Conservation (phyloP, 441 rosid species). For the Breynia disticha region DNA sequence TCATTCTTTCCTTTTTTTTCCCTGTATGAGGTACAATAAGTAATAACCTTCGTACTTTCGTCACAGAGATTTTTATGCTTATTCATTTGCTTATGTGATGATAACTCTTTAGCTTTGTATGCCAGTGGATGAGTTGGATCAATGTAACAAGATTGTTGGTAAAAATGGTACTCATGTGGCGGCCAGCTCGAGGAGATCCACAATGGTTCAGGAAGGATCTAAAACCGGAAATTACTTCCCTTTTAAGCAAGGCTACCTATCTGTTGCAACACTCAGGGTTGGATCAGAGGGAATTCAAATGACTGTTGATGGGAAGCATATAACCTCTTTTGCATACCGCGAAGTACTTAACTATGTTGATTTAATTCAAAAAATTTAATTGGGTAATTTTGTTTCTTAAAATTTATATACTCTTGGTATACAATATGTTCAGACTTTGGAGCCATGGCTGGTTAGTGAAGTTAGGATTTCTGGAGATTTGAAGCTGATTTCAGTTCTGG, state of each 20-base stretch:
- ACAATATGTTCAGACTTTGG: conserved; percentile 34
- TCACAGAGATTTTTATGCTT: not conserved
- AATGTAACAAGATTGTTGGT: conserved; percentile 80
- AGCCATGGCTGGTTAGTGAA: conserved; percentile 56
- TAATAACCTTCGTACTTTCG: too few relatives aligned
- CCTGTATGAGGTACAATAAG: too few relatives aligned
- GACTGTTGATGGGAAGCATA: conserved; percentile 82
- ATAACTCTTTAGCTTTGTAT: conserved; percentile 16
- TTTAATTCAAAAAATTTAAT: conserved; percentile 10
- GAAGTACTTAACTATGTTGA: conserved; percentile 23
- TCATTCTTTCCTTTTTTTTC: too few relatives aligned
- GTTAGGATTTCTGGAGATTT: conserved; percentile 49
- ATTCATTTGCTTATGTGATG: not conserved
- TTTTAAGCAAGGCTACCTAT: conserved; percentile 53
- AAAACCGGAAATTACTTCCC: conserved; percentile 50
- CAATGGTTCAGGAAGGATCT: conserved; percentile 34
- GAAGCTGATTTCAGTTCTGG: conserved; percentile 34
- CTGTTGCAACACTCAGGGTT: conserved; percentile 71
- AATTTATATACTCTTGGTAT: conserved; percentile 5
- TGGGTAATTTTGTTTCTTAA: not conserved
- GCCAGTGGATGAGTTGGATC: conserved; percentile 80
- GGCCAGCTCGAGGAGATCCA: conserved; percentile 31
- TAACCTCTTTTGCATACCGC: conserved; percentile 17
- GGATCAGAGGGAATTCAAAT: conserved; percentile 88
- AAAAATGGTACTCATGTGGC: conserved; percentile 33